Evolutionary conservation across 768 basidiomycete genomes (phyloP).

Genomic region (Tricholoma sp.): DNA sequence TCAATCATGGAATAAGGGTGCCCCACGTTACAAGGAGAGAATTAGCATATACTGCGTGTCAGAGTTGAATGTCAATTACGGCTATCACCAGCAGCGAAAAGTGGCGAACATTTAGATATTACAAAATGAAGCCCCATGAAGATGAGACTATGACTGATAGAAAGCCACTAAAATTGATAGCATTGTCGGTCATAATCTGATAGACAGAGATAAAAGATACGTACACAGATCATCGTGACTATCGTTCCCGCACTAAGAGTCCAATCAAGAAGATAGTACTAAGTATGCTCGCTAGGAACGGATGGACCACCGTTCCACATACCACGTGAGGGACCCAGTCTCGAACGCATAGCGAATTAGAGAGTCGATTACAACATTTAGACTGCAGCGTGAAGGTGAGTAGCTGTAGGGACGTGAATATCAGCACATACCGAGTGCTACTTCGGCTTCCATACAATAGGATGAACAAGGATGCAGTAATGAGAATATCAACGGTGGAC

Average conservation of each 20-base stretch:
- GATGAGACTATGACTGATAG: slow-evolving; percentile 2
- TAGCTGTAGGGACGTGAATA: not conserved
- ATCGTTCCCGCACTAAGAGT: slow-evolving; percentile 4
- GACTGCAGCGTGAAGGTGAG: slow-evolving; percentile 17
- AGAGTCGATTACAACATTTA: slow-evolving; percentile 42
- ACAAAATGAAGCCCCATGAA: slow-evolving; percentile 10
- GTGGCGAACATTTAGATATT: slow-evolving; percentile 4
- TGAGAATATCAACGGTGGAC: slow-evolving; percentile 42
- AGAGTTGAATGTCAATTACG: not conserved
- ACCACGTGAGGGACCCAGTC: slow-evolving; percentile 48
- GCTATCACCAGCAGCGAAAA: not conserved
- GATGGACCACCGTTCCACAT: not conserved
- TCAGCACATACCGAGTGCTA: slow-evolving; percentile 28
- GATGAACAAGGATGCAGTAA: slow-evolving; percentile 39
- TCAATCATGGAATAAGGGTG: not conserved
- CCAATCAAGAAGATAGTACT: not conserved
- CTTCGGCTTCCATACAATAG: slow-evolving; percentile 35
- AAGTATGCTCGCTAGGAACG: not conserved
- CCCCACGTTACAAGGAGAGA: slow-evolving; percentile 7
- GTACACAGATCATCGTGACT: slow-evolving; percentile 7
- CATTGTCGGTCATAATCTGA: not conserved
- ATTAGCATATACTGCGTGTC: slow-evolving; percentile 3
- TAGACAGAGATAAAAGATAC: not conserved
- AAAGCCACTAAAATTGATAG: slow-evolving; percentile 2
- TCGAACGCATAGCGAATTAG: slow-evolving; percentile 49